Evolutionary conservation across 2,329 filamentous ascomycete species (phyloP).

Genomic region (Zasmidium cellare): DNA sequence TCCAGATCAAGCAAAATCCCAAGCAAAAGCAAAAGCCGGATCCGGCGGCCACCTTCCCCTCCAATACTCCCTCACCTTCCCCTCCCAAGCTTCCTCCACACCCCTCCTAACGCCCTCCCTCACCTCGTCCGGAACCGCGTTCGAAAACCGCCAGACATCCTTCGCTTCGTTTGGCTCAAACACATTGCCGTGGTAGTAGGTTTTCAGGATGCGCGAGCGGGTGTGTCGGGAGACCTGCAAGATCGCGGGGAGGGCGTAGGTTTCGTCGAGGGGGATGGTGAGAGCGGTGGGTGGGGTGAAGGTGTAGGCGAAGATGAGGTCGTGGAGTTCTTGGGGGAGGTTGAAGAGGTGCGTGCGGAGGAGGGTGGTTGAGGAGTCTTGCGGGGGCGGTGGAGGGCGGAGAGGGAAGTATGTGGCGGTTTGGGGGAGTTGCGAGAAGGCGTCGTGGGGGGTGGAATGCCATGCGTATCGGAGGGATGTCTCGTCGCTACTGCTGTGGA

Average conservation of each 20-base stretch:
- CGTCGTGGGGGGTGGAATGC: too few species aligned
- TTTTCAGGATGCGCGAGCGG: not conserved
- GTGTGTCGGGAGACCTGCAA: not conserved
- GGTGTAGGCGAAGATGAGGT: not conserved
- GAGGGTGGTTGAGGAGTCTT: not conserved
- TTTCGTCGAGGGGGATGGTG: not conserved
- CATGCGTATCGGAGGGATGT: too few species aligned
- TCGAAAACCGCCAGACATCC: not conserved
- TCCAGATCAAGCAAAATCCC: not conserved
- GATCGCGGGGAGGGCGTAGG: not conserved
- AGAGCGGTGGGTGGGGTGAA: not conserved
- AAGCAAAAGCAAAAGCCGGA: not conserved
- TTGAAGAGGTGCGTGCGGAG: not conserved
- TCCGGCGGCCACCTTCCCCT: not conserved
- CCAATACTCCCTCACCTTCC: not conserved
- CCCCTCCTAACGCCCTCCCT: not conserved
- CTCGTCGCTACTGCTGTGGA: too few species aligned
- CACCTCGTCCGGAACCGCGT: not conserved
- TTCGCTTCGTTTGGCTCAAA: not conserved
- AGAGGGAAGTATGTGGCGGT: too few species aligned
- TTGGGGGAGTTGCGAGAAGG: too few species aligned
- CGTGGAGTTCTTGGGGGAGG: not conserved
- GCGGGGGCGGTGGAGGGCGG: too few species aligned
- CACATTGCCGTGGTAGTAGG: not conserved
- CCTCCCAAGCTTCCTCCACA: not conserved